Conservation (phyloP, 2,329 filamentous ascomycete species). For the Lachnellula occidentalis region DNA sequence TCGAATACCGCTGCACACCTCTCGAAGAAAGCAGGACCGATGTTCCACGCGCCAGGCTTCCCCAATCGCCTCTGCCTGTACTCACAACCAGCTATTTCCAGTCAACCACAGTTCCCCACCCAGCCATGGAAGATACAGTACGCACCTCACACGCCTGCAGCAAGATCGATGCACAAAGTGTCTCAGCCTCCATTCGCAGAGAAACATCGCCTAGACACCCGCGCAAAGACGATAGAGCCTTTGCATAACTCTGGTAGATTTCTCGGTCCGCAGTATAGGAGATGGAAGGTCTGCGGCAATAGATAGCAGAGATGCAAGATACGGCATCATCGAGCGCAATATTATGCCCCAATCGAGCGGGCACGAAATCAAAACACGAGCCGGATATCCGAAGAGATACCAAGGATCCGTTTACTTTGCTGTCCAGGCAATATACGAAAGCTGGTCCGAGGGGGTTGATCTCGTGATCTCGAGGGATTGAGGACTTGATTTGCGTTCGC, state of each 20-base stretch:
- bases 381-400: conserved; percentile 5
- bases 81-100: conserved; percentile 10
- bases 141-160: conserved; percentile 17
- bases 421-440: conserved; percentile 11
- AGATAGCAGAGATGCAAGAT: conserved; percentile 12
- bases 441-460: conserved; percentile 3
- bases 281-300: conserved; percentile 1
- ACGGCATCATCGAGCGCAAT: conserved; percentile 15
- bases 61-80: conserved; percentile 11
- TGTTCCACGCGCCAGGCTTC: conserved; percentile 11
- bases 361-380: conserved; percentile 13
- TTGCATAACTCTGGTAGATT: conserved; percentile 8
- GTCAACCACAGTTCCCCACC: background rate
- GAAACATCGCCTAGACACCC: background rate
- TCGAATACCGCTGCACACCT: conserved; percentile 8
- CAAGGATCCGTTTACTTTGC: conserved; percentile 5
- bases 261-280: background rate
- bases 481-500: background rate
- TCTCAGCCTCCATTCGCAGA: conserved; percentile 8
- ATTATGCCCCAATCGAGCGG: conserved; percentile 9
- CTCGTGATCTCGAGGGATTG: conserved; percentile 3
- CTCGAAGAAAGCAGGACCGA: conserved; percentile 7
- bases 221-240: conserved; percentile 10
- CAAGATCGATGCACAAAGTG: conserved; percentile 16
- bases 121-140: background rate